A percentile compares a stretch with the other conserved stretches of the same genome.
These are phyloP conservation scores for Solanum corneliomulleri DNA, from an alignment of 257 asterid genomes.

Conservation along the genomic window DNA sequence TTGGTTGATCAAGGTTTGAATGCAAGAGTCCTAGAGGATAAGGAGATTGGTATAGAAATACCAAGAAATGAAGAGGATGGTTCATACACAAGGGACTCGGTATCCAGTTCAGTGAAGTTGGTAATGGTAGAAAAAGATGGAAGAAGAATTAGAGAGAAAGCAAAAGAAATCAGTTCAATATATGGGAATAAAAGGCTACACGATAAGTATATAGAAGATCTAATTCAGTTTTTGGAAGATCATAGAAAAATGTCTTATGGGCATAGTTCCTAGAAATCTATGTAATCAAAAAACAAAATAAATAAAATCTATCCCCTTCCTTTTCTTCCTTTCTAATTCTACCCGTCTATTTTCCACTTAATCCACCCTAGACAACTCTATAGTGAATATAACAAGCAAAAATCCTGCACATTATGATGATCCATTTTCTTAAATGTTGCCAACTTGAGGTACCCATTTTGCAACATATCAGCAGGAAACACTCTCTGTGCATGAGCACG, in stretches of 20 bases:
- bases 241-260: background rate
- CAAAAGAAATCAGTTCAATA: background rate
- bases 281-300: background rate
- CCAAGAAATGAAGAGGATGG: conserved; percentile 20
- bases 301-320: background rate
- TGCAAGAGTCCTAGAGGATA: conserved; percentile 20
- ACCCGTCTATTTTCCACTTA: background rate
- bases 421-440: background rate
- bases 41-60: conserved; percentile 17
- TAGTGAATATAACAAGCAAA: background rate
- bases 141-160: background rate
- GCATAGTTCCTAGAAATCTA: background rate
- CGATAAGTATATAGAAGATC: background rate
- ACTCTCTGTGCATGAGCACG: background rate
- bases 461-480: background rate
- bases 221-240: background rate
- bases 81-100: conserved; percentile 6
- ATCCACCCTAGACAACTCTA: background rate
- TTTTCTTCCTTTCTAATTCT: background rate
- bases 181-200: conserved; percentile 10
- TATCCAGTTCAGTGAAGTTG: conserved; percentile 15
- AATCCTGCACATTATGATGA: background rate
- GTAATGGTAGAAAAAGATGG: conserved; percentile 19
- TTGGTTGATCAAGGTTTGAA: conserved; percentile 22
- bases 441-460: background rate